These are phyloP conservation scores for Penicillium digitatum DNA, from an alignment of 2,329 filamentous ascomycete species.

Conservation along the genomic window DNA sequence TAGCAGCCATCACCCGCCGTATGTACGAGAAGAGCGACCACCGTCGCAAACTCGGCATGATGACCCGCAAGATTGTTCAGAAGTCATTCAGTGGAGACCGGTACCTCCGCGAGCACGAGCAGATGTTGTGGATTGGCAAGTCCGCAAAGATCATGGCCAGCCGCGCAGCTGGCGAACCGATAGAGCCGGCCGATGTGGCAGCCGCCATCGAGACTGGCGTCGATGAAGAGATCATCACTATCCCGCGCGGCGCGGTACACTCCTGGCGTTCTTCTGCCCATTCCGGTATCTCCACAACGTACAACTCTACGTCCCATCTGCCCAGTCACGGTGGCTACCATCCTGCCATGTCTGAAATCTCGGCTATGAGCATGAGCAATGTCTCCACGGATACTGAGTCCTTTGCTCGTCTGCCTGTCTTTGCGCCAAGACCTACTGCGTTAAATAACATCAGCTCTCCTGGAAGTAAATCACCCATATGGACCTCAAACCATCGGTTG, in stretches of 20 bases:
- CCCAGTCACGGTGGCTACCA: constrained; percentile 16
- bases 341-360: constrained; percentile 26
- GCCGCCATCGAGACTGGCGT: constrained; percentile 26
- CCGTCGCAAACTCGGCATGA: constrained; percentile 56
- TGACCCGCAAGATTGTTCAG: constrained; percentile 55
- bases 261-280: constrained; percentile 37
- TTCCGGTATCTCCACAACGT: constrained; percentile 32
- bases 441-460: constrained; percentile 10
- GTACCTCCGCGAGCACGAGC: constrained; percentile 60
- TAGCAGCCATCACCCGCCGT: constrained; percentile 51
- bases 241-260: constrained; percentile 32
- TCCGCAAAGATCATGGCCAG: constrained; percentile 33
- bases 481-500: constrained; percentile 16
- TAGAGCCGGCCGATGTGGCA: constrained; percentile 26
- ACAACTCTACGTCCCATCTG: constrained; percentile 22
- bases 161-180: constrained; percentile 21
- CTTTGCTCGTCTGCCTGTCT: constrained; percentile 32
- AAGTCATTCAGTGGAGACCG: constrained; percentile 58
- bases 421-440: constrained; percentile 28
- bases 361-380: constrained; percentile 29
- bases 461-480: constrained; percentile 13
- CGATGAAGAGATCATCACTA: constrained; percentile 38
- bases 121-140: constrained; percentile 54
- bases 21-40: constrained; percentile 60
- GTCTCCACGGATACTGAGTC: constrained; percentile 31